phyloP scores from a whole-genome alignment of 2,329 filamentous ascomycete species.

The Chrysosporium queenslandicum region DNA sequence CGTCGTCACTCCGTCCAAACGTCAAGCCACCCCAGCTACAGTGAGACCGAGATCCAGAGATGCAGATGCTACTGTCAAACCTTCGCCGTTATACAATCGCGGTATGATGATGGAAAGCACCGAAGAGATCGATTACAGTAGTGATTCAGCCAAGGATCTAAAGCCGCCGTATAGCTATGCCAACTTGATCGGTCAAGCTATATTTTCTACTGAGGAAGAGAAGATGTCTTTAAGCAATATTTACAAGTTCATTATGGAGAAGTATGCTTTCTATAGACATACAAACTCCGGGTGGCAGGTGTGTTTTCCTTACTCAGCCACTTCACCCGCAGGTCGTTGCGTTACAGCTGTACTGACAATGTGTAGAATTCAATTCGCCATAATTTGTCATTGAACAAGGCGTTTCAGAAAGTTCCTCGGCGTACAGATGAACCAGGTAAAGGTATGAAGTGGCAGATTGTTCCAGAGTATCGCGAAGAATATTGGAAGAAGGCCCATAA shows the following conservation, averaged over 20 bases:
- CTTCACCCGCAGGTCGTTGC: constrained; percentile 1
- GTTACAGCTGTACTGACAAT: constrained; percentile 2
- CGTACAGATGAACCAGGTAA: constrained; percentile 93
- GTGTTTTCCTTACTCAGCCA: constrained; percentile 27
- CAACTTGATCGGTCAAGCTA: constrained; percentile 92
- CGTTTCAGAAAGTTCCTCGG: constrained; percentile 85
- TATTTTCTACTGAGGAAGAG: constrained; percentile 73
- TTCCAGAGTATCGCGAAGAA: constrained; percentile 71
- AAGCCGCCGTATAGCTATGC: constrained; percentile 97
- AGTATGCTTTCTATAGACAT: constrained; percentile 87
- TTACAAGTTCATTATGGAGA: constrained; percentile 81
- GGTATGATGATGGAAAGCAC: constrained; percentile 46
- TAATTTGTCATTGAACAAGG: constrained; percentile 88
- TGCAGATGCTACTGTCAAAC: constrained; percentile 23
- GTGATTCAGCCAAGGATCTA: constrained; percentile 75
- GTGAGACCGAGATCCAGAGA: constrained; percentile 15
- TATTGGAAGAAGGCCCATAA: constrained; percentile 60
- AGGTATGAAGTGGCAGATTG: constrained; percentile 98
- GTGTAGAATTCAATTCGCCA: constrained; percentile 85
- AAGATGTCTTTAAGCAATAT: constrained; percentile 87
- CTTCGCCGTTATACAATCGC: constrained; percentile 41
- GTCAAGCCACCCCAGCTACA: constrained; percentile 26
- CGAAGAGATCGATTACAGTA: constrained; percentile 50
- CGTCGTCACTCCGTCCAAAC: constrained; percentile 33
- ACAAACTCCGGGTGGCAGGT: constrained; percentile 87